Evolutionary conservation across 2,329 filamentous ascomycete genomes (phyloP).

Genomic region (Waltergamsia citrina): DNA sequence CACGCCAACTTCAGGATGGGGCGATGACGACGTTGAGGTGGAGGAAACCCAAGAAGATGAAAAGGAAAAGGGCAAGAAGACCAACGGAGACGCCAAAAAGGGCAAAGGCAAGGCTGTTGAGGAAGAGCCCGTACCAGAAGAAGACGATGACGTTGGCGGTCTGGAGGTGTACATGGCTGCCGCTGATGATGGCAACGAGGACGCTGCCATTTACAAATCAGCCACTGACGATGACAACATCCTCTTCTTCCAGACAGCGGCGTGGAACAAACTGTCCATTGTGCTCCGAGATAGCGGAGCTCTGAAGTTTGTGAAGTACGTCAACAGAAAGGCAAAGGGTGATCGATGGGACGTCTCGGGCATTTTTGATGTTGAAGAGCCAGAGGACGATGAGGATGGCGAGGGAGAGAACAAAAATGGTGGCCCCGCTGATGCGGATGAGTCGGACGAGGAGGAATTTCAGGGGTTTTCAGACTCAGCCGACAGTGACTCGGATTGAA

Average conservation of each 20-base stretch:
- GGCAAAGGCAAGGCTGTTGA: slow-evolving; percentile 21
- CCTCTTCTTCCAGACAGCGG: slow-evolving; percentile 51
- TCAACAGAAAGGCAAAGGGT: slow-evolving; percentile 71
- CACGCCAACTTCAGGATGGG: slow-evolving; percentile 81
- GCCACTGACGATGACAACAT: slow-evolving; percentile 66
- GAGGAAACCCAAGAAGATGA: slow-evolving; percentile 21
- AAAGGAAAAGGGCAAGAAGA: slow-evolving; percentile 13
- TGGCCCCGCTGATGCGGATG: slow-evolving; percentile 16
- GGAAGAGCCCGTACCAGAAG: slow-evolving; percentile 14
- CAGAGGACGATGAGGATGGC: slow-evolving; percentile 31
- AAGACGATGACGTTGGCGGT: slow-evolving; percentile 54
- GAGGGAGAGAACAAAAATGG: slow-evolving; percentile 24
- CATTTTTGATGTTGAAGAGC: slow-evolving; percentile 61
- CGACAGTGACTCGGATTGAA: slow-evolving; percentile 25
- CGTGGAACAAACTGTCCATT: slow-evolving; percentile 88
- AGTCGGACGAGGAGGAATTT: slow-evolving; percentile 46
- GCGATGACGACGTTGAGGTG: slow-evolving; percentile 47
- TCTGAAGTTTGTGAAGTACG: slow-evolving; percentile 93
- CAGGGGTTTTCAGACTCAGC: slow-evolving; percentile 41
- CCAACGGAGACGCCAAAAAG: slow-evolving; percentile 12
- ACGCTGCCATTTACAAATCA: slow-evolving; percentile 83
- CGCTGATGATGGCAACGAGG: slow-evolving; percentile 59
- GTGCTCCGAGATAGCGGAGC: slow-evolving; percentile 81
- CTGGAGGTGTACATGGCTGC: slow-evolving; percentile 93
- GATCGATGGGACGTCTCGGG: slow-evolving; percentile 90